phyloP scores from a whole-genome alignment of 768 basidiomycete species.

The Mrakia gelida region DNA sequence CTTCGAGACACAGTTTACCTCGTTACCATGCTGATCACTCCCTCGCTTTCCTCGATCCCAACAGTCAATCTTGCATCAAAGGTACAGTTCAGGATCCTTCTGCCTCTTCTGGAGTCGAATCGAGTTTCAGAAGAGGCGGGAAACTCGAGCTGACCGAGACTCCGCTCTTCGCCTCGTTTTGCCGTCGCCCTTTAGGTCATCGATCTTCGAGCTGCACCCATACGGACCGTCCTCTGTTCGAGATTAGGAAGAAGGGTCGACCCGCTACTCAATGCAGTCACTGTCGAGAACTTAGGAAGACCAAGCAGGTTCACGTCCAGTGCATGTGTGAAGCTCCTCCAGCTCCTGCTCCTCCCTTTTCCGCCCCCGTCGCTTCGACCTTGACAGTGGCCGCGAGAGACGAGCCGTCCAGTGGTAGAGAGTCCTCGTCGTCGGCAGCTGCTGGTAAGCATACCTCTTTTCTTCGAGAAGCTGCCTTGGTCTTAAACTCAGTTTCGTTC shows the following conservation, averaged over 20 bases:
- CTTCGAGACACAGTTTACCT: not conserved
- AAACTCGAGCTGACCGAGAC: not conserved
- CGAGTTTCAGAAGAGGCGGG: not conserved
- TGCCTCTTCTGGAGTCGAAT: too few species aligned
- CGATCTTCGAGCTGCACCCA: conserved; percentile 28
- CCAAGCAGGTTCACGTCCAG: conserved; percentile 29
- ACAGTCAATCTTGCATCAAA: conserved; percentile 31
- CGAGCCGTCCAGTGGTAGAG: conserved; percentile 3
- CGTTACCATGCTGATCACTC: not conserved
- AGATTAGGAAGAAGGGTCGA: conserved; percentile 27
- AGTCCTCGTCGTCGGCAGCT: conserved; percentile 1
- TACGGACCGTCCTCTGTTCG: conserved; percentile 23
- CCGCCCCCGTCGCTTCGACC: not conserved
- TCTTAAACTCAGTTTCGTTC: not conserved
- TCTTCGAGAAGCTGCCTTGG: too few species aligned
- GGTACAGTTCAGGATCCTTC: not conserved
- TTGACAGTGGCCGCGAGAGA: not conserved
- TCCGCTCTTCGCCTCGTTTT: not conserved
- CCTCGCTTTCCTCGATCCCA: not conserved
- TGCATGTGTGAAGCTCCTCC: conserved; percentile 25
- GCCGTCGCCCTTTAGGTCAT: conserved; percentile 13
- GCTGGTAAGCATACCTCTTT: not conserved
- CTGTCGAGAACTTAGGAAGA: conserved; percentile 30
- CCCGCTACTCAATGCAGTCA: conserved; percentile 28
- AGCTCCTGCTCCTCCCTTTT: not conserved